A percentile compares a stretch with the other conserved stretches of the same genome.
Conservation (phyloP, 2,329 filamentous ascomycete species). For the Fusarium sp. region DNA sequence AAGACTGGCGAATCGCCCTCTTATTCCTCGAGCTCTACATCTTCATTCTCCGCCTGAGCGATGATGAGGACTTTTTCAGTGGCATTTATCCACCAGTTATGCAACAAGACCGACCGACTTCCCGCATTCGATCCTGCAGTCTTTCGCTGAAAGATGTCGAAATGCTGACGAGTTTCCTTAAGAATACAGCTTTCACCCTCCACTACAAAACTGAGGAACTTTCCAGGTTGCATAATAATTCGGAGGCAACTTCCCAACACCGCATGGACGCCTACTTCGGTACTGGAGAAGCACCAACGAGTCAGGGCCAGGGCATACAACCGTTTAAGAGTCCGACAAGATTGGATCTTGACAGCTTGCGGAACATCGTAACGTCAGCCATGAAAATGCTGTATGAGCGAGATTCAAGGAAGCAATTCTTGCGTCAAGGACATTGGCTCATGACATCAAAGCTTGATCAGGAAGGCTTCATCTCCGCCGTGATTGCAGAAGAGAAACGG, state of each 20-base stretch:
- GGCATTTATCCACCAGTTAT: constrained; percentile 58
- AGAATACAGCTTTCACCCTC: constrained; percentile 88
- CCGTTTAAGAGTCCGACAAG: constrained; percentile 36
- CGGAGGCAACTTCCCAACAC: constrained; percentile 37
- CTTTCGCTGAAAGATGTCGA: constrained; percentile 78
- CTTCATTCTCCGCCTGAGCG: constrained; percentile 90
- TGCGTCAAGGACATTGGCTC: constrained; percentile 88
- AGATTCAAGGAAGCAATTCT: constrained; percentile 87
- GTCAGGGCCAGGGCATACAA: not conserved
- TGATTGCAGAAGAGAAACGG: constrained; percentile 88
- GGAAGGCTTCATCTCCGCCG: constrained; percentile 84
- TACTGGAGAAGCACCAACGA: constrained; percentile 11
- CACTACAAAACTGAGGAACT: constrained; percentile 83
- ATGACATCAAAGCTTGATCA: constrained; percentile 92
- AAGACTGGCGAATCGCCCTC: constrained; percentile 88
- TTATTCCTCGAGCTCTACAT: constrained; percentile 95
- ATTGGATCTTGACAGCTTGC: constrained; percentile 80
- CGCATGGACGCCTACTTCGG: constrained; percentile 49
- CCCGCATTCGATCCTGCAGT: constrained; percentile 70
- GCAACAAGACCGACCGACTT: constrained; percentile 55
- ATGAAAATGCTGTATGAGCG: constrained; percentile 91
- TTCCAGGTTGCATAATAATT: constrained; percentile 45
- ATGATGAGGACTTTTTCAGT: constrained; percentile 94
- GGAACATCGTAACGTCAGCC: constrained; percentile 80
- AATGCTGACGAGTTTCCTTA: constrained; percentile 82